phyloP scores from a whole-genome alignment of 192 early-diverging fungal species.

The Physocladia obscura region DNA sequence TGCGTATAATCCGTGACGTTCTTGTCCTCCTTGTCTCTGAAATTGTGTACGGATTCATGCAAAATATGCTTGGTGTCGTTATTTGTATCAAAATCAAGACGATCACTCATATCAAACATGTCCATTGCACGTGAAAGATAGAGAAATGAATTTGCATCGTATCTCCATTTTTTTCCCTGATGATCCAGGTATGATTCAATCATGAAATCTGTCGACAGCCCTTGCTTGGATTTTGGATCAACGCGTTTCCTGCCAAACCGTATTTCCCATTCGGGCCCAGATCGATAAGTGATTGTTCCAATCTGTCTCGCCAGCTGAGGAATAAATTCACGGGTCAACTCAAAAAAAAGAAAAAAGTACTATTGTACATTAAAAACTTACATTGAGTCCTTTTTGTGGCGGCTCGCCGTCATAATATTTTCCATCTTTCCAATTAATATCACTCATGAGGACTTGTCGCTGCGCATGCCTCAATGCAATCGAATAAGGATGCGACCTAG shows the following conservation, averaged over 20 bases:
- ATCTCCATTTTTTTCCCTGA: slow-evolving; percentile 90
- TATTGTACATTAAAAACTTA: background rate
- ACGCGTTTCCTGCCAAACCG: slow-evolving; percentile 86
- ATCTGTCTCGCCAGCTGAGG: slow-evolving; percentile 11
- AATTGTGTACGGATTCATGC: background rate
- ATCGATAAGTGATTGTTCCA: slow-evolving; percentile 67
- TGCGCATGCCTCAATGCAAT: slow-evolving; percentile 92
- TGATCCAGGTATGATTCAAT: slow-evolving; percentile 97
- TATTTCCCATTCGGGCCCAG: slow-evolving; percentile 97
- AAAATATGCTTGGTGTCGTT: background rate
- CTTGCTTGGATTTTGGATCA: slow-evolving; percentile 52
- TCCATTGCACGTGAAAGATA: slow-evolving; percentile 98
- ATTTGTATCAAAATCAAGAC: background rate
- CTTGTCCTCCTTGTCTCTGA: background rate
- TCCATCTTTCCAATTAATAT: slow-evolving; percentile 93
- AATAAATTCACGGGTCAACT: background rate
- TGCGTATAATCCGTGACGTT: background rate
- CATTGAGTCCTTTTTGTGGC: slow-evolving; percentile 94
- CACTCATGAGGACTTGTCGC: slow-evolving; percentile 89
- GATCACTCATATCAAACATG: slow-evolving; percentile 84
- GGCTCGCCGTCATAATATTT: slow-evolving; percentile 80
- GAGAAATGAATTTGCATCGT: slow-evolving; percentile 89
- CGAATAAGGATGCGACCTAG: slow-evolving; percentile 93
- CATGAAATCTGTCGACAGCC: slow-evolving; percentile 70
- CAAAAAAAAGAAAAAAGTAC: background rate